Base-by-base conservation (phyloP, 73 alveolate species). In the Tetrahymena borealis region DNA sequence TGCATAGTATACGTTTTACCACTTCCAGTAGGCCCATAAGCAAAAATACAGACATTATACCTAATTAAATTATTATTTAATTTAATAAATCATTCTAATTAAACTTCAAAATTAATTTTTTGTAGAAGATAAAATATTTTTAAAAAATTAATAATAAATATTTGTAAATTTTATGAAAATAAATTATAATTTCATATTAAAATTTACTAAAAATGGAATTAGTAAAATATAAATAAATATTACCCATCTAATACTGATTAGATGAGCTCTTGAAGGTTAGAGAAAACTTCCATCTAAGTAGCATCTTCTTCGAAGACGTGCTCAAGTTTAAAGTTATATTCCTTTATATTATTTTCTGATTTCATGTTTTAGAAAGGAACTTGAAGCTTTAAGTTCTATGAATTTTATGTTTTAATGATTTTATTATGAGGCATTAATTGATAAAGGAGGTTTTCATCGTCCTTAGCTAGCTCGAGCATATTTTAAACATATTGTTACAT, bases 11-110 rank as follows among this genome's bases (percentile, higher is more conserved):
- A 97, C 1, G 99, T 99, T 92, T 99, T 99, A 15, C 99, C 99
- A 31, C 99, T 94, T 7, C 99, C 99, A 7, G 99, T 99, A 96
- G 98, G 98, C 2, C 99, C 99, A 96, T 99, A 99, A 16, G 99
- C 99, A 90, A 99, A 98, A 7, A 99, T 98, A 94, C 99, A 98
- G 40, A 99, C 99, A 96, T 98, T 99, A 95, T 96, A 98, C 15
- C 99, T 99, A 94, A 98, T 99, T 79, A 98, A 92, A 35, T 97
- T 95, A 78, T 98, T 95, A 78, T 8, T 36, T 79, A 32, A 3
- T 4, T 36, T 38, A 31, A 38, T n/a, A 13, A 13, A 18, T 13
- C 12, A 13, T 40, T 40, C 78, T 16, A 13, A 13, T 13, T 40
- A 40, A 40, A 40, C 78, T 13, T 40, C 78, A 40, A 40, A 12